phyloP scores from a whole-genome alignment of 225 moss, liverwort and hornwort species.

The Marchantia polymorpha region DNA sequence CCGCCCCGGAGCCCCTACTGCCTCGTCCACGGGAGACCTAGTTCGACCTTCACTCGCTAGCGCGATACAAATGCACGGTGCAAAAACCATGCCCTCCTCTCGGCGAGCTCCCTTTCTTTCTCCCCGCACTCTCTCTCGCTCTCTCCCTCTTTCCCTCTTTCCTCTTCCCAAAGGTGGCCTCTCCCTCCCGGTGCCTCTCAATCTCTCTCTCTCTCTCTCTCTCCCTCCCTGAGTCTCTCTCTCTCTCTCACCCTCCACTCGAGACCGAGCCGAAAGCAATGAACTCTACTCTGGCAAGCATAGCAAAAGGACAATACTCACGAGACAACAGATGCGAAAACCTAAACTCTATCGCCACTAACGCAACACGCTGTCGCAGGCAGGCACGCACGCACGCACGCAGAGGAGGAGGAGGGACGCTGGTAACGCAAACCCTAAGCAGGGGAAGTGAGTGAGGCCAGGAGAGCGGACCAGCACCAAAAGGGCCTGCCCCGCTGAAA shows the following conservation, averaged over 20 bases:
- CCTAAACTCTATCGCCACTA: conserved; percentile 17
- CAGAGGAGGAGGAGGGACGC: too few relatives aligned
- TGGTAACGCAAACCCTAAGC: conserved; percentile 18
- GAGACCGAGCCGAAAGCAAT: conserved; percentile 16
- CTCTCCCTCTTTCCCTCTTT: neutral
- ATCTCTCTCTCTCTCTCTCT: neutral
- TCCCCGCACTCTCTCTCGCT: too few relatives aligned
- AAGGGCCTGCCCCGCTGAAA: neutral
- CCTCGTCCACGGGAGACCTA: conserved; percentile 7
- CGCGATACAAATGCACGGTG: conserved; percentile 13
- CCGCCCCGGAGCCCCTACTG: neutral
- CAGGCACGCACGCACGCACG: neutral
- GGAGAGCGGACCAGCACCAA: neutral
- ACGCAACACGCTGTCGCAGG: neutral
- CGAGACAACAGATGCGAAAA: conserved; percentile 4
- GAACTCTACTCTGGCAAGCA: neutral
- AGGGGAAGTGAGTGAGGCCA: neutral
- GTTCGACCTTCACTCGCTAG: conserved; percentile 9
- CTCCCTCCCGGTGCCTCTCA: neutral
- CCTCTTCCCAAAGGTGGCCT: neutral
- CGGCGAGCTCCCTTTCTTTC: neutral
- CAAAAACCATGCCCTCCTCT: conserved; percentile 22
- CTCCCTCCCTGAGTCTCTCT: conserved; percentile 1
- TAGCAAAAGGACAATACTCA: conserved; percentile 13
- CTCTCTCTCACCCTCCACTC: conserved; percentile 17